Conservation (phyloP, 1,284 basidiomycete genomes). For the Melampsora larici-populina region DNA sequence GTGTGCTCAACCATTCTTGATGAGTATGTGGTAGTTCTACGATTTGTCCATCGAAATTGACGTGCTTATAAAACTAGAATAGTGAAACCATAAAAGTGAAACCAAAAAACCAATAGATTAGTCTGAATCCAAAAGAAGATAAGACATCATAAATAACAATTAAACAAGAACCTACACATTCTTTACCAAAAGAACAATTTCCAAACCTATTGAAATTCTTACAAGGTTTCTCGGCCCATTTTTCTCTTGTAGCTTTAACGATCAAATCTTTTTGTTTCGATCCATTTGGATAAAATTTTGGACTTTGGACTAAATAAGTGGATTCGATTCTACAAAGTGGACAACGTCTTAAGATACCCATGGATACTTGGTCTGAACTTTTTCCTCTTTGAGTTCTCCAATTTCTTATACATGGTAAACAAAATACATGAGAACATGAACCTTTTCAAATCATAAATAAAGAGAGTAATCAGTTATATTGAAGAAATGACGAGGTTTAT, state of each 20-base stretch:
- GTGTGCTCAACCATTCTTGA: background rate
- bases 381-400: background rate
- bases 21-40: background rate
- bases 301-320: background rate
- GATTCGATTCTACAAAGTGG: constrained; percentile 8
- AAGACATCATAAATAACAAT: background rate
- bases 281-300: background rate
- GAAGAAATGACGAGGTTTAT: background rate
- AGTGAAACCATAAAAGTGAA: background rate
- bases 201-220: background rate
- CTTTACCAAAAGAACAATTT: background rate
- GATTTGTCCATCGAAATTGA: background rate
- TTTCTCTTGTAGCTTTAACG: background rate
- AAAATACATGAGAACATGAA: background rate
- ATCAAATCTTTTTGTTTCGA: background rate
- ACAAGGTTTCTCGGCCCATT: background rate
- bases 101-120: background rate
- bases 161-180: background rate
- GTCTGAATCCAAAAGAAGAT: background rate
- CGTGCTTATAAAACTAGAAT: background rate
- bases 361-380: background rate
- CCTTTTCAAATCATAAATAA: background rate
- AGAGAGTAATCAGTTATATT: background rate
- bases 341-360: background rate
- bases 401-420: background rate